phyloP scores from a whole-genome alignment of 805 yeast species.

The Pichia ethanolica region DNA sequence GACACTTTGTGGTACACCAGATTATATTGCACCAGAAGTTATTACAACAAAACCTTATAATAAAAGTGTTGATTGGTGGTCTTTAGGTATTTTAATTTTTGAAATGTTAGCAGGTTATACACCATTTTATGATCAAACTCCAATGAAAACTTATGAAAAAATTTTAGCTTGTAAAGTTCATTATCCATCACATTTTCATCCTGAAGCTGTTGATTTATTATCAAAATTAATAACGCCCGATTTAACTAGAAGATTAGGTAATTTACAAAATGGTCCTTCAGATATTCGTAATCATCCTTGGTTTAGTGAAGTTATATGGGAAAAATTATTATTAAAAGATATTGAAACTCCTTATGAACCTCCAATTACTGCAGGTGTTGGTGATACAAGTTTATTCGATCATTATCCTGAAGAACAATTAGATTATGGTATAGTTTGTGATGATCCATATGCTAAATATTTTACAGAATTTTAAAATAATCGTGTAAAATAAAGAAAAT shows the following conservation, averaged over 20 bases:
- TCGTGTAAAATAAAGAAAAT: too few relatives aligned
- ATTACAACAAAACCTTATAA: slow-evolving; percentile 57
- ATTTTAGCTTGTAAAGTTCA: slow-evolving; percentile 46
- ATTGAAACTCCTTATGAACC: slow-evolving; percentile 62
- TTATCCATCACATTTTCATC: slow-evolving; percentile 47
- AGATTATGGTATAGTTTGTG: slow-evolving; percentile 74
- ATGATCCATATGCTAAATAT: slow-evolving; percentile 29
- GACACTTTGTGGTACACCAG: slow-evolving; percentile 60
- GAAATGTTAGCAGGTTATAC: slow-evolving; percentile 60
- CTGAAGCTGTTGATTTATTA: slow-evolving; percentile 45
- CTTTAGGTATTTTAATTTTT: slow-evolving; percentile 50
- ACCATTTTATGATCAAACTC: slow-evolving; percentile 56
- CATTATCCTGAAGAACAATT: slow-evolving; percentile 72
- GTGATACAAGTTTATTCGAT: slow-evolving; percentile 57
- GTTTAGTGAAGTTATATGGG: slow-evolving; percentile 59
- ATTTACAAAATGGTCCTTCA: slow-evolving; percentile 48
- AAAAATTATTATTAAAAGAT: slow-evolving; percentile 44
- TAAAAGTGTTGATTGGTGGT: slow-evolving; percentile 62
- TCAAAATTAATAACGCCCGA: slow-evolving; percentile 47
- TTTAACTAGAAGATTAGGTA: slow-evolving; percentile 49
- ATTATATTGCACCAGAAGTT: slow-evolving; percentile 61
- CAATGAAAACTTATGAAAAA: slow-evolving; percentile 57
- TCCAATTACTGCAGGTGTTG: slow-evolving; percentile 57
- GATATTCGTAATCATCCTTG: slow-evolving; percentile 52
- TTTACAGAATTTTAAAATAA: slow-evolving; percentile 28